These are phyloP conservation scores for Colletotrichum sp. DNA, from an alignment of 2,329 filamentous ascomycete genomes.

Conservation along the genomic window DNA sequence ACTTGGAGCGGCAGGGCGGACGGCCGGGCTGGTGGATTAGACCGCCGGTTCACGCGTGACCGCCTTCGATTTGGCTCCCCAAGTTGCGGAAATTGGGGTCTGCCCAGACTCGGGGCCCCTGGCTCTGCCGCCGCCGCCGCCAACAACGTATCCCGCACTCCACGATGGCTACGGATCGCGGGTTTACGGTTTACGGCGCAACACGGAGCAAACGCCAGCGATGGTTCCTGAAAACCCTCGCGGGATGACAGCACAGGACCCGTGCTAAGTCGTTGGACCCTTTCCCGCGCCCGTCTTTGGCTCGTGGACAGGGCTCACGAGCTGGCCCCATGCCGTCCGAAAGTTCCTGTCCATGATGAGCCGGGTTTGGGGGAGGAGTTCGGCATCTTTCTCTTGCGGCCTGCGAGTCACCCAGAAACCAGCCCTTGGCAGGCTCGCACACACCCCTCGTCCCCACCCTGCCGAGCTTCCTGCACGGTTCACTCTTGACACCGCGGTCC, in stretches of 20 bases:
- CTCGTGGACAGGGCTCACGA: constrained; percentile 2
- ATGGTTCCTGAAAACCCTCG: neutral
- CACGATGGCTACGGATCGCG: neutral
- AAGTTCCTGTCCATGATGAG: neutral
- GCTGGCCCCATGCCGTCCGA: constrained; percentile 12
- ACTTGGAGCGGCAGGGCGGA: neutral
- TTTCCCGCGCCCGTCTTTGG: neutral
- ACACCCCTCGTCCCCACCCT: neutral
- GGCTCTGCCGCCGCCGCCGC: neutral
- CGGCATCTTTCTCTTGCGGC: neutral
- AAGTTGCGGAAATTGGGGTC: constrained; percentile 10
- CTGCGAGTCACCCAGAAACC: neutral
- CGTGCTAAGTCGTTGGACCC: neutral
- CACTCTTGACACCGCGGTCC: constrained; percentile 2
- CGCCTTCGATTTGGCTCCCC: neutral
- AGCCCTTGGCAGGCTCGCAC: neutral
- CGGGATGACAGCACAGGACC: neutral
- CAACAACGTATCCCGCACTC: neutral
- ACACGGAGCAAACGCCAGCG: neutral
- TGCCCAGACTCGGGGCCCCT: neutral
- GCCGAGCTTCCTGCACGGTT: constrained; percentile 10
- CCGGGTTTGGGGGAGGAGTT: constrained; percentile 3
- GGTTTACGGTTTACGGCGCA: neutral
- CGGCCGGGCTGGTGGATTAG: constrained; percentile 4
- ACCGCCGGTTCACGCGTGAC: constrained; percentile 14